Conservation (phyloP, 2,329 filamentous ascomycete species). For the Cryphonectria nitschkei region DNA sequence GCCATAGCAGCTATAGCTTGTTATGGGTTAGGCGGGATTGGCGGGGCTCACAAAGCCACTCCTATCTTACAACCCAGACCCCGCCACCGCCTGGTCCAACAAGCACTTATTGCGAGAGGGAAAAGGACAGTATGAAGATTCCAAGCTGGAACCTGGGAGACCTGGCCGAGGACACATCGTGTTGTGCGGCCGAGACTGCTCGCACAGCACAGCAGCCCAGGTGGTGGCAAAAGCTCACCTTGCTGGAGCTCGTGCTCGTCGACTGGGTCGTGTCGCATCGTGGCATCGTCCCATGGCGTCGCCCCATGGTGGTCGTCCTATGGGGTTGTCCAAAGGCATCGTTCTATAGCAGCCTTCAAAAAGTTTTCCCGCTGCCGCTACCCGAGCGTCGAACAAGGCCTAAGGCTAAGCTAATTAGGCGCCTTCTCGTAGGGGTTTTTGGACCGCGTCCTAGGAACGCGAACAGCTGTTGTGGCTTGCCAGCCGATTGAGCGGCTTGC, state of each 20-base stretch:
- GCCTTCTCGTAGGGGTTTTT: not conserved
- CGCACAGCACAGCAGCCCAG: not conserved
- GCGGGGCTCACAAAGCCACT: not conserved
- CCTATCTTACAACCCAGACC: not conserved
- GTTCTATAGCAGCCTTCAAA: not conserved
- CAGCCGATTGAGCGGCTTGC: not conserved
- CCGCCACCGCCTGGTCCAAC: not conserved
- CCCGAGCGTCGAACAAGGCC: not conserved
- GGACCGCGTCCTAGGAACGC: not conserved
- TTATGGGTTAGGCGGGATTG: not conserved
- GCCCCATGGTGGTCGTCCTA: not conserved
- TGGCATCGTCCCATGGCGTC: not conserved
- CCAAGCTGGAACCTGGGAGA: not conserved
- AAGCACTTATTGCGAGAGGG: not conserved
- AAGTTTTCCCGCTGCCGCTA: not conserved
- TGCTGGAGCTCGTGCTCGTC: not conserved
- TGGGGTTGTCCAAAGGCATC: not conserved
- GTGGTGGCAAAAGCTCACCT: not conserved
- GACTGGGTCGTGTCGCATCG: not conserved
- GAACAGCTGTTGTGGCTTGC: not conserved
- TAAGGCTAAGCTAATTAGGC: not conserved
- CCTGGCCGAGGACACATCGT: not conserved
- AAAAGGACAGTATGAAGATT: not conserved
- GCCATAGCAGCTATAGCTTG: not conserved
- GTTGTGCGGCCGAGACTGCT: not conserved